Conservation (phyloP, 208 protist genomes). For the Trypanosoma brucei region DNA sequence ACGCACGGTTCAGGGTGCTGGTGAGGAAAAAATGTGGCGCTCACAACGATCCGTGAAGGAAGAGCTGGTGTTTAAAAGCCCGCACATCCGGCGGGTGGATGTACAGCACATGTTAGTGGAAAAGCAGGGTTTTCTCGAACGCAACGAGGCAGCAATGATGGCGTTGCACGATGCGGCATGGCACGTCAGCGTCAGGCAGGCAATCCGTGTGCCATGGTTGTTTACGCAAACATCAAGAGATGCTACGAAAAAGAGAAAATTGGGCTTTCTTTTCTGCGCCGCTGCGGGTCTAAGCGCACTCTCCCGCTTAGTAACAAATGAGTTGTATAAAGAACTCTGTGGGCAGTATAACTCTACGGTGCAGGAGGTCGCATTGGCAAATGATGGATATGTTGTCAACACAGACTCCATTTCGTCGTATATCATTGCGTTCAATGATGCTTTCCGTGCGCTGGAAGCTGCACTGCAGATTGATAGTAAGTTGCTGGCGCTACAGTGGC, state of each 20-base stretch:
- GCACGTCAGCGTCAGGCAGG: slow-evolving; percentile 10
- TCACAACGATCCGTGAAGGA: slow-evolving; percentile 31
- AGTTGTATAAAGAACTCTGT: slow-evolving; percentile 32
- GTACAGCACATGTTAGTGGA: slow-evolving; percentile 62
- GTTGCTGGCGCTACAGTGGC: slow-evolving; percentile 49
- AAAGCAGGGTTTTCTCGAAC: slow-evolving; percentile 46
- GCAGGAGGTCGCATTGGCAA: slow-evolving; percentile 32
- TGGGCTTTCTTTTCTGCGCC: slow-evolving; percentile 62
- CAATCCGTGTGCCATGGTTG: slow-evolving; percentile 57
- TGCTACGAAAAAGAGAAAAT: slow-evolving; percentile 3
- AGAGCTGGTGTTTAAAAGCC: slow-evolving; percentile 27
- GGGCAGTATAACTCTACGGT: slow-evolving; percentile 76
- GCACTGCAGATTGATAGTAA: slow-evolving; percentile 54
- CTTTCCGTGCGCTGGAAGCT: slow-evolving; percentile 49
- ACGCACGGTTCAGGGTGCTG: neutral
- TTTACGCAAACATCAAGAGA: slow-evolving; percentile 13
- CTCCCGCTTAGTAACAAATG: slow-evolving; percentile 17
- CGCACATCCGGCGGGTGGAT: slow-evolving; percentile 39
- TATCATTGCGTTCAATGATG: slow-evolving; percentile 48
- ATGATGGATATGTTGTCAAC: slow-evolving; percentile 53
- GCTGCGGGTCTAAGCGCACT: slow-evolving; percentile 25
- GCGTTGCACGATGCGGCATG: slow-evolving; percentile 36
- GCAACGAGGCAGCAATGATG: slow-evolving; percentile 60
- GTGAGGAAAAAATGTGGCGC: neutral
- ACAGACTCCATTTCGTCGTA: slow-evolving; percentile 59